Conservation (phyloP, 768 basidiomycete genomes). For the Rubroboletus pulcherrimus region DNA sequence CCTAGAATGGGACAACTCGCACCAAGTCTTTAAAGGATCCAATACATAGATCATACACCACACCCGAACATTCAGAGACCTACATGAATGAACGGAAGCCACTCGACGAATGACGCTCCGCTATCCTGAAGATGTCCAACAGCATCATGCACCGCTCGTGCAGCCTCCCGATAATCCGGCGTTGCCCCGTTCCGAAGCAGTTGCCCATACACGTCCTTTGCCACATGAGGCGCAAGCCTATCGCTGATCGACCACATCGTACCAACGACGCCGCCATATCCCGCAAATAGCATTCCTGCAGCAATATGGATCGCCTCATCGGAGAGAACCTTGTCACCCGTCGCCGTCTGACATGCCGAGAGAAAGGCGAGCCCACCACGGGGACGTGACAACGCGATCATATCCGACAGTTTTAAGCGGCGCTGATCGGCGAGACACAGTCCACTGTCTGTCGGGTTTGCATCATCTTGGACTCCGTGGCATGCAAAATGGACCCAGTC, state of each 20-base stretch:
- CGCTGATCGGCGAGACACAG: conserved; percentile 4
- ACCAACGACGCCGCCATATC: conserved; percentile 34
- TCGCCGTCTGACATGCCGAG: conserved; percentile 45
- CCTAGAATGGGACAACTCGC: not conserved
- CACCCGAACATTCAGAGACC: not conserved
- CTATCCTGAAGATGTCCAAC: not conserved
- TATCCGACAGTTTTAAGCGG: not conserved
- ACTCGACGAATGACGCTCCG: not conserved
- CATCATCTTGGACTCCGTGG: not conserved
- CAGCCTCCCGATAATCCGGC: not conserved
- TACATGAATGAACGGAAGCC: not conserved
- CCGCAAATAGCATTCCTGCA: conserved; percentile 36
- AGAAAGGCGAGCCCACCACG: conserved; percentile 39
- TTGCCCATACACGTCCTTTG: conserved; percentile 30
- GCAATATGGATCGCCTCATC: conserved; percentile 42
- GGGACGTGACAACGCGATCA: conserved; percentile 5
- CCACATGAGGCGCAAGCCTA: conserved; percentile 32
- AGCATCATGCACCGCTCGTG: conserved; percentile 3
- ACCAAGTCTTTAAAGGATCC: not conserved
- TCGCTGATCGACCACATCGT: conserved; percentile 46
- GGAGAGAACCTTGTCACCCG: conserved; percentile 30
- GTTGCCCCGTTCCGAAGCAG: not conserved
- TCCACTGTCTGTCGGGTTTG: conserved; percentile 17
- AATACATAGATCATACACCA: not conserved
- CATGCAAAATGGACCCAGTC: not conserved